Evolutionary conservation across 2,329 filamentous ascomycete species (phyloP).

Genomic region (Capronia americana): DNA sequence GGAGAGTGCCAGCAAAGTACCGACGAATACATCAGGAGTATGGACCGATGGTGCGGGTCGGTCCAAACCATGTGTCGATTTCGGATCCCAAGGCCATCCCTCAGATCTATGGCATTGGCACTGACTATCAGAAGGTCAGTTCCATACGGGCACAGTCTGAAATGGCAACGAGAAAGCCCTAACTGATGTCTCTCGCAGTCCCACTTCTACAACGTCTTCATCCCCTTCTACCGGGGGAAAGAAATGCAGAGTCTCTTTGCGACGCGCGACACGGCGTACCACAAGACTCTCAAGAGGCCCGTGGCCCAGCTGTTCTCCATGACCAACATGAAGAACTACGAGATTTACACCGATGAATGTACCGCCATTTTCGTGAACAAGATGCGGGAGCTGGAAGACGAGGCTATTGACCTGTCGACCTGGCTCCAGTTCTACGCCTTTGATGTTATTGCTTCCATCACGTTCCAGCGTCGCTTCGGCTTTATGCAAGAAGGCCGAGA

Average conservation of each 20-base stretch:
- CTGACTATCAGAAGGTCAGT: background rate
- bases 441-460: conserved; percentile 44
- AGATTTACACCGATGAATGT: conserved; percentile 52
- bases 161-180: background rate
- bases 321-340: conserved; percentile 55
- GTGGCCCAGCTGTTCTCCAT: conserved; percentile 56
- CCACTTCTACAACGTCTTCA: conserved; percentile 20
- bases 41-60: conserved; percentile 26
- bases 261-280: conserved; percentile 11
- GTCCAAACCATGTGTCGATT: conserved; percentile 30
- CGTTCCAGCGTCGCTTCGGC: conserved; percentile 44
- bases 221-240: conserved; percentile 14
- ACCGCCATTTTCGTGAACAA: conserved; percentile 17
- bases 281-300: conserved; percentile 41
- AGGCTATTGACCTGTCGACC: conserved; percentile 42
- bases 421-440: conserved; percentile 50
- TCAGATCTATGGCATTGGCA: conserved; percentile 21
- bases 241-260: conserved; percentile 25
- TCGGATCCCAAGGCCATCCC: conserved; percentile 21
- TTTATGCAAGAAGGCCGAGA: conserved; percentile 43
- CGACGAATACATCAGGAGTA: conserved; percentile 26
- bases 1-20: conserved; percentile 15
- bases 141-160: too few species aligned
- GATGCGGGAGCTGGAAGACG: conserved; percentile 17
- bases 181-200: conserved; percentile 9